Evolutionary conservation across 2,329 filamentous ascomycete genomes (phyloP), one percentile per base, ranked within the genome.

Genomic region (Colletotrichum musicola): DNA sequence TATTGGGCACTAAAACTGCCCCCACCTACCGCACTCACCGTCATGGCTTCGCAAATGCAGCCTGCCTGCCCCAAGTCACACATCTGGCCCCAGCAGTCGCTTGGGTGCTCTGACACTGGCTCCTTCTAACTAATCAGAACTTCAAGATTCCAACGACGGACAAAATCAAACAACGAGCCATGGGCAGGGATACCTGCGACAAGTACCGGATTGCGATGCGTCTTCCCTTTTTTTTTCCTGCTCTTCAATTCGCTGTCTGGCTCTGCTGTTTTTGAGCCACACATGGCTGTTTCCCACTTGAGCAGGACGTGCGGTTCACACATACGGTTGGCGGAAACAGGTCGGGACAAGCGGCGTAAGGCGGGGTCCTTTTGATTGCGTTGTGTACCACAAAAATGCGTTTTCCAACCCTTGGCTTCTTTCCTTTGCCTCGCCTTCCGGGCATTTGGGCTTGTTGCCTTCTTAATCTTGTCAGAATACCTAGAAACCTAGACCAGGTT

Each of bases 401-500:
- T 13, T 47, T 49, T 55, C 40, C 40, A 25, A 22, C 53, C 20
- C 25, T 64, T 35, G 35, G 14, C 27, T 62, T 20, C 38, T n/a
- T 60, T 25, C 54, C 20, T 10, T 40, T 20, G 27, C 50, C n/a
- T 18, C 42, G n/a, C 10, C 13, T 64, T 38, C 25, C 9, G 30
- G 53, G 27, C 6, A 12, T 47, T 35, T 50, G 25, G 16, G 9
- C 12, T 56, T 38, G 16, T 35, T 42, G 27, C 2, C 62, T 22
- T 59, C 7, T 35, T 35, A 35, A 35, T 35, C 30, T 9, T 53
- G 62, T 63, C 35, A 46, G 38, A 60, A 69, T 69, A 69, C 64
- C 53, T 60, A 66, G 44, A 58, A 51, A 47, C 51, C 44, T 55
- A 42, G 13, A 46, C 44, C 25, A 57, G 53, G 59, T 63, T 56